These are phyloP conservation scores for Panaeolus cyanescens DNA, from an alignment of 768 basidiomycete genomes.

Conservation along the genomic window DNA sequence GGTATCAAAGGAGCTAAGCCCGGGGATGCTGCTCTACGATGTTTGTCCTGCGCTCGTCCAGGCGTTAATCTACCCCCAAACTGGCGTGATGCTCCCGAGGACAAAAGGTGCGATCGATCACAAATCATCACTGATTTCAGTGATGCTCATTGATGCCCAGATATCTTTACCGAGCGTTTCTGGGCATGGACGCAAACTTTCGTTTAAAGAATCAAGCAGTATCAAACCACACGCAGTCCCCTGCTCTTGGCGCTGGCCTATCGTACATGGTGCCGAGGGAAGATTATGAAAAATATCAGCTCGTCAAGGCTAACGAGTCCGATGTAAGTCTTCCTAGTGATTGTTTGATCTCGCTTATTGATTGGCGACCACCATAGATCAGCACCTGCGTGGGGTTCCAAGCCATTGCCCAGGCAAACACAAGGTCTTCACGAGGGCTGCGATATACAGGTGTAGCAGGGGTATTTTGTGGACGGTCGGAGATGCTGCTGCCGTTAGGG, in stretches of 20 bases:
- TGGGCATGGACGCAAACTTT: conserved; percentile 5
- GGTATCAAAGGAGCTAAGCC: conserved; percentile 18
- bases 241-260: conserved; percentile 11
- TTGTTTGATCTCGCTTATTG: neutral
- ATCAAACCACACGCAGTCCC: conserved; percentile 13
- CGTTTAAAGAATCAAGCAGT: conserved; percentile 7
- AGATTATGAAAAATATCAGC: conserved; percentile 6
- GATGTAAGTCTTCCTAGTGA: neutral
- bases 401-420: too few species aligned
- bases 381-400: conserved; percentile 5
- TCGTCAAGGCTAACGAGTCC: conserved; percentile 4
- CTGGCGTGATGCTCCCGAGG: conserved; percentile 19
- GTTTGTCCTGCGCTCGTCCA: conserved; percentile 35
- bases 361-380: neutral
- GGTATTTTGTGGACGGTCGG: conserved; percentile 4
- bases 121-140: neutral
- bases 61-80: conserved; percentile 26
- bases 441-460: conserved; percentile 5
- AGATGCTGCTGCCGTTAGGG: conserved; percentile 5
- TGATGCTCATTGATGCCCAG: conserved; percentile 6
- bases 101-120: conserved; percentile 15
- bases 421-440: conserved; percentile 3
- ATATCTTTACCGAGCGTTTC: conserved; percentile 12
- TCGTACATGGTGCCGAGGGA: conserved; percentile 10
- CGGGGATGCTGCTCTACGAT: conserved; percentile 29